Evolutionary conservation across 2,329 filamentous ascomycete genomes (phyloP).

Genomic region (Hypoxylon sp.): DNA sequence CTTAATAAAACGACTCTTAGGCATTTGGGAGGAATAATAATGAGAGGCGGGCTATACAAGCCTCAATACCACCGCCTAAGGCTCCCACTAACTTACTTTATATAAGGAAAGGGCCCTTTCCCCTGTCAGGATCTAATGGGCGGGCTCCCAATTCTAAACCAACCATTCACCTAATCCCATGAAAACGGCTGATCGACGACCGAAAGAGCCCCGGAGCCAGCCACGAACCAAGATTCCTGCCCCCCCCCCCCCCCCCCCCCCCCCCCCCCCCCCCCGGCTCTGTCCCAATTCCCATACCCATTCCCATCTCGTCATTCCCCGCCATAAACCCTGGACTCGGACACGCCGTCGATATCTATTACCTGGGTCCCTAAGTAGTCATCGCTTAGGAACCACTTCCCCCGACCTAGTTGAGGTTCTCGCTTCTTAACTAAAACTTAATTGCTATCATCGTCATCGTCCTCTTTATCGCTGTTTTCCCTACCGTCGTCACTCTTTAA

Average conservation of each 20-base stretch:
- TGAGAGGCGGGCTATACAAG: background rate
- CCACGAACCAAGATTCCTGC: slow-evolving; percentile 38
- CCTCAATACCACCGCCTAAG: background rate
- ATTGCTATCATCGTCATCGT: slow-evolving; percentile 10
- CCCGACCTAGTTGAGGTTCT: slow-evolving; percentile 9
- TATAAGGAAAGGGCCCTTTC: slow-evolving; percentile 1
- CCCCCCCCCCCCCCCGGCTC: too few relatives aligned
- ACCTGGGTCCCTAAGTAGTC: slow-evolving; percentile 9
- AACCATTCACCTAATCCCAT: slow-evolving; percentile 18
- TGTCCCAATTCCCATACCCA: slow-evolving; percentile 9
- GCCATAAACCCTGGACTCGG: slow-evolving; percentile 26
- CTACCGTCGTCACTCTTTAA: slow-evolving; percentile 11
- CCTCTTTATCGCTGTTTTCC: slow-evolving; percentile 16
- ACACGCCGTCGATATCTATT: slow-evolving; percentile 23
- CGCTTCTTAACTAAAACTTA: slow-evolving; percentile 4
- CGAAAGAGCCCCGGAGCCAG: slow-evolving; percentile 32
- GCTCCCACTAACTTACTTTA: slow-evolving; percentile 2
- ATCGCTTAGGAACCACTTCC: slow-evolving; percentile 18
- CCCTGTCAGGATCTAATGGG: slow-evolving; percentile 1
- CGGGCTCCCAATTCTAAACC: slow-evolving; percentile 1
- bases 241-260: too few relatives aligned
- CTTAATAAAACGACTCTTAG: background rate
- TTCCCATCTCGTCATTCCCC: slow-evolving; percentile 39
- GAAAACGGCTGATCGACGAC: slow-evolving; percentile 33
- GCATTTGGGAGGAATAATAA: background rate